Evolutionary conservation across 805 yeast genomes (phyloP).

Genomic region (Candida parachauliodes): DNA sequence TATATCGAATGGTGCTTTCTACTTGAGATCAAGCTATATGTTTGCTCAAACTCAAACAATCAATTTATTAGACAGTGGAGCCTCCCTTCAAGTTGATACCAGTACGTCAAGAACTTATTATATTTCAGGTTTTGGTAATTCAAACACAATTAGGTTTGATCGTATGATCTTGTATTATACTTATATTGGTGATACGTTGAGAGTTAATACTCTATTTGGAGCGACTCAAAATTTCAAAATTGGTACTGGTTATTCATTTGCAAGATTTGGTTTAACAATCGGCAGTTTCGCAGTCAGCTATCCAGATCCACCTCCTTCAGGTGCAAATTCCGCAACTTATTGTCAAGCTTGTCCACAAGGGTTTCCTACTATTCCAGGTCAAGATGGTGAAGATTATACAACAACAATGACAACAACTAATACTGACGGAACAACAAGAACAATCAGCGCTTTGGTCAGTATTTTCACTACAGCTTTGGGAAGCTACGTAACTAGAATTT

Average conservation of each 20-base stretch:
- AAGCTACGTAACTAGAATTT: conserved; percentile 4
- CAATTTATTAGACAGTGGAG: conserved; percentile 15
- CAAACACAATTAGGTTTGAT: conserved; percentile 15
- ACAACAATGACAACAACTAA: conserved; percentile 11
- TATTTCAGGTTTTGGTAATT: conserved; percentile 24
- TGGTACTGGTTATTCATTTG: conserved; percentile 19
- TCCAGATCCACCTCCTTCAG: conserved; percentile 14
- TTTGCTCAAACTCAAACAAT: conserved; percentile 13
- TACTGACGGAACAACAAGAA: background rate
- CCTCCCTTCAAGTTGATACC: conserved; percentile 14
- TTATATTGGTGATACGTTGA: conserved; percentile 11
- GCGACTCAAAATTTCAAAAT: conserved; percentile 14
- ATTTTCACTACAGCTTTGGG: conserved; percentile 7
- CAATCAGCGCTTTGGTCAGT: conserved; percentile 1
- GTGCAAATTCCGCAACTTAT: conserved; percentile 14
- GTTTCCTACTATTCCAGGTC: conserved; percentile 15
- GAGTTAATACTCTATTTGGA: conserved; percentile 9
- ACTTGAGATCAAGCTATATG: background rate
- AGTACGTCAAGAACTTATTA: conserved; percentile 14
- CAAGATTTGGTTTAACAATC: conserved; percentile 14
- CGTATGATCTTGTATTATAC: background rate
- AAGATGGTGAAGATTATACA: conserved; percentile 5
- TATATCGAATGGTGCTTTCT: conserved; percentile 1
- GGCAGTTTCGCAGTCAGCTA: no score
- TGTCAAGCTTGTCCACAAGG: conserved; percentile 15